phyloP scores from a whole-genome alignment of 2,329 filamentous ascomycete genomes.

The Onygenales sp. region DNA sequence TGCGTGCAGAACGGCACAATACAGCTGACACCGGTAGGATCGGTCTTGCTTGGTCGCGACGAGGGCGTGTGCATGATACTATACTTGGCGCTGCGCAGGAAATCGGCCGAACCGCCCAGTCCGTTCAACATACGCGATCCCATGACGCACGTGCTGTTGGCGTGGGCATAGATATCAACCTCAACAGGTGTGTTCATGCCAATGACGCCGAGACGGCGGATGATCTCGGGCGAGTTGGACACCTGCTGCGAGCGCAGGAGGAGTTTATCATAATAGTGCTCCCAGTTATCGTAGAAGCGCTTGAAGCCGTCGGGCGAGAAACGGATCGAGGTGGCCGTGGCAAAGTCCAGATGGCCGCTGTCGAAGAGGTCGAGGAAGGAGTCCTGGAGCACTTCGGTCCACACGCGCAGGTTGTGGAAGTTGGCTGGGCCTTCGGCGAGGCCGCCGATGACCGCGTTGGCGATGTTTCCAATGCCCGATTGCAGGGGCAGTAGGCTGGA shows the following conservation, averaged over 20 bases:
- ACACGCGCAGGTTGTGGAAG: constrained; percentile 81
- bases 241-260: constrained; percentile 81
- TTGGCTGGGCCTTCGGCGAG: constrained; percentile 62
- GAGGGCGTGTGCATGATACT: constrained; percentile 90
- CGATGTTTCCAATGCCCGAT: constrained; percentile 86
- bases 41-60: constrained; percentile 68
- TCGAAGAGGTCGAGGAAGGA: constrained; percentile 91
- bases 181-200: constrained; percentile 94
- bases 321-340: constrained; percentile 79
- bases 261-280: constrained; percentile 68
- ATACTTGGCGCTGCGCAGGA: constrained; percentile 70
- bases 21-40: constrained; percentile 71
- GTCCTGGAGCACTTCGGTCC: constrained; percentile 90
- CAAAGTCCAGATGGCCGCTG: constrained; percentile 77
- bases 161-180: constrained; percentile 90
- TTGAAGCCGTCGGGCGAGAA: constrained; percentile 88
- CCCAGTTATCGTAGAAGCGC: constrained; percentile 82
- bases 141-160: constrained; percentile 85
- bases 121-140: constrained; percentile 81
- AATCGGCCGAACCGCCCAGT: constrained; percentile 72
- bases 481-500: constrained; percentile 70
- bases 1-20: constrained; percentile 94
- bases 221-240: constrained; percentile 84
- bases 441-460: constrained; percentile 82
- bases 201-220: constrained; percentile 75